Evolutionary conservation across 306 rosid genomes (phyloP), one percentile per base, ranked within the genome.

Genomic region (Hippophae gyantsensis): DNA sequence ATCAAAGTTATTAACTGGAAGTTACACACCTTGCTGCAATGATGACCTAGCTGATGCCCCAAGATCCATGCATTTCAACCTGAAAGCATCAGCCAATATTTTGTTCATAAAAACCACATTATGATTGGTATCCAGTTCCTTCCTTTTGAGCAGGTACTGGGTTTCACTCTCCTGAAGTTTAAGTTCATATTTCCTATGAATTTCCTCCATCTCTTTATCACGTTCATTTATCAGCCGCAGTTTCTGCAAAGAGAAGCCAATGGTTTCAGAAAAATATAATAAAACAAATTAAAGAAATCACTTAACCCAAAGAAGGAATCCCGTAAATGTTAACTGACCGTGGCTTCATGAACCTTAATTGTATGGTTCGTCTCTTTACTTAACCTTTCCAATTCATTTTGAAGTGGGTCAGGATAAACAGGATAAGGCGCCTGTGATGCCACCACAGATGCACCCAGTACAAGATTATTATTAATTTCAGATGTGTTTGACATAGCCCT

Each of bases 71-170:
- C 85, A 81, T 69, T 81, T 85, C 54, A 67, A 74, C 74, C 77
- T 77, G 57, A 81, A 79, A 57, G 95, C 81, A 64, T 78, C 84
- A 0, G 89, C 89, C 84, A 88, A 81, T 52, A 69, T 42, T 71
- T 71, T 76, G 55, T 81, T 76, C 76, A 57, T 60, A 60, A 41
- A 43, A 66, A 87, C 86, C 60, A 58, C 67, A 56, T 53, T 58
- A 49, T 26, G 61, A 62, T 23, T 69, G 63, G 69, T 54, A 27
- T 90, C 86, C 43, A 81, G 69, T 55, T 66, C 66, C 57, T 63
- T 79, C 86, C 48, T 73, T 50, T 65, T 58, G 52, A 56, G 56
- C 49, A 62, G 71, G 67, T 68, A 76, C 43, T 69, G 84, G 62
- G 54, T 48, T 45, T 81, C 95, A 27, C 48, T 42, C 62, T 81